These are phyloP conservation scores for Chaetomium sp. DNA, from an alignment of 2,329 filamentous ascomycete species.

Conservation along the genomic window DNA sequence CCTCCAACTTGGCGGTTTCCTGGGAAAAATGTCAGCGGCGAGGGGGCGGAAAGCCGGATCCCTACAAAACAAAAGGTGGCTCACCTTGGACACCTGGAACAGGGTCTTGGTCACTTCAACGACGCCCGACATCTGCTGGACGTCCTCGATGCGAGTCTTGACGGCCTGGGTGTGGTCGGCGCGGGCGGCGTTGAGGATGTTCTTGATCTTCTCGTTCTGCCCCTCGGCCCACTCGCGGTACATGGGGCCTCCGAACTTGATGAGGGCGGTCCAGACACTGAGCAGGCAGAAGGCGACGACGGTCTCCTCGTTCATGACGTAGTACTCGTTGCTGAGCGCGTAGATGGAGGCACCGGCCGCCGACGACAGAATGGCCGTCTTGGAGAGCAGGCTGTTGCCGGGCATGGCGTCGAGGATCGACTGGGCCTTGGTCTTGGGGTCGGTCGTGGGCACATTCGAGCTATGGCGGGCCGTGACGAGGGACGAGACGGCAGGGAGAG, in stretches of 20 bases:
- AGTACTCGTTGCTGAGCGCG: conserved; percentile 99
- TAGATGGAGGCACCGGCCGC: conserved; percentile 88
- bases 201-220: conserved; percentile 90
- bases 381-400: conserved; percentile 88
- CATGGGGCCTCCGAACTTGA: conserved; percentile 89
- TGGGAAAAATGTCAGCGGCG: conserved; percentile 43
- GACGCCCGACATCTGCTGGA: conserved; percentile 91
- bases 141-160: conserved; percentile 89
- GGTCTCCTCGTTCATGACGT: conserved; percentile 98
- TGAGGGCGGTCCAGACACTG: conserved; percentile 87
- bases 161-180: conserved; percentile 95
- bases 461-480: conserved; percentile 68
- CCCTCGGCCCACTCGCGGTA: conserved; percentile 91
- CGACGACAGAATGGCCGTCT: conserved; percentile 95
- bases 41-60: conserved; percentile 3
- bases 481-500: conserved; percentile 72
- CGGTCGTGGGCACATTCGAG: conserved; percentile 78
- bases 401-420: conserved; percentile 92
- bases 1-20: conserved; percentile 97
- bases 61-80: conserved; percentile 26
- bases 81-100: conserved; percentile 97
- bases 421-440: conserved; percentile 96
- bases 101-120: conserved; percentile 96
- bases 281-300: conserved; percentile 91
- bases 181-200: conserved; percentile 91